Base-by-base conservation (phyloP, 495 filamentous ascomycete species). In the Lophiostoma macrostomum region DNA sequence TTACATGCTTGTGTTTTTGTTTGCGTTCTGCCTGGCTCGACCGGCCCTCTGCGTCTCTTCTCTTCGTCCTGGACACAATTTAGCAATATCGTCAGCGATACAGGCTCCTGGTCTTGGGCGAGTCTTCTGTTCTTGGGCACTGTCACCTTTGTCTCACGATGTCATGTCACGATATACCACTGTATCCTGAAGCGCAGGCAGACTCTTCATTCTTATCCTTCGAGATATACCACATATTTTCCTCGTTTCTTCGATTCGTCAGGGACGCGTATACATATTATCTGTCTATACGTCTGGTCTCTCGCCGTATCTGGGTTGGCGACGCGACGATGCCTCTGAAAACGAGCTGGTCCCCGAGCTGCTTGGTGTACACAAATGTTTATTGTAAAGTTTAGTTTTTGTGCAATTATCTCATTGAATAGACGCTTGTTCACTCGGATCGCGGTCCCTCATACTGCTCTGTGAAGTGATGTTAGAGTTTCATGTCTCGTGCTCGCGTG, bases 161-260 rank as follows among this genome's bases (percentile, higher is more conserved):
- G 37, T 48, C 30, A 57, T 57, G 53, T 49, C 53, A 50, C 38
- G 45, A 57, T 57, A 57, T 50, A 47, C 53, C 53, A 50, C 45
- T 40, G n/a, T 19, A 16, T 7, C 42, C 13, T 6, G 5, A 10
- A 16, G 5, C 8, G 46, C 46, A 12, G 13, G 31, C 46, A 38
- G 31, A n/a, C n/a, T n/a, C n/a, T n/a, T n/a, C n/a, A n/a, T n/a
- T n/a, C n/a, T n/a, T n/a, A n/a, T n/a, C n/a, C n/a, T n/a, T n/a
- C n/a, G n/a, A n/a, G n/a, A n/a, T n/a, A n/a, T 14, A 37, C 13
- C 32, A 38, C 19, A 44, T 43, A n/a, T 37, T 29, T 35, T 8
- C 14, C 48, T 31, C 24, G 35, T 50, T 44, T 28, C n/a, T 43
- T 50, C 45, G 19, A 7, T 46, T 49, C 25, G 12, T 47, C 8